Percentiles rank a stretch among this genome's conserved stretches.
phyloP scores from a whole-genome alignment of 2,329 filamentous ascomycete species.

The Arthrobotrys pseudoclavata region DNA sequence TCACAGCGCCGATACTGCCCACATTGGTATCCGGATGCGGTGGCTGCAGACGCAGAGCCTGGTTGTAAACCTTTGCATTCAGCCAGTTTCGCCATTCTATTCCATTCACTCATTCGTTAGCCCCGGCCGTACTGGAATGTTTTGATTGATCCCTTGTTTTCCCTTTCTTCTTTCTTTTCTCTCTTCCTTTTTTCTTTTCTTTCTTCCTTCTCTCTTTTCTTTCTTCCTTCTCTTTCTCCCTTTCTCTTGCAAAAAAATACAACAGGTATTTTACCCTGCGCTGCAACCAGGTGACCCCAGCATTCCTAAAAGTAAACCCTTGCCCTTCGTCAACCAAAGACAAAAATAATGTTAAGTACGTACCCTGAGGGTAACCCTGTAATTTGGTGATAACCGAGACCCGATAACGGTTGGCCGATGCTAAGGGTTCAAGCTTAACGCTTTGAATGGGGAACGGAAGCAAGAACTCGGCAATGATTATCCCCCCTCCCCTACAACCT shows the following conservation, averaged over 20 bases:
- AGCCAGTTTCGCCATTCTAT: conserved; percentile 21
- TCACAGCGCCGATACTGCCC: conserved; percentile 10
- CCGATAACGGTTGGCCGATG: conserved; percentile 37
- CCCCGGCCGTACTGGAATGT: conserved; percentile 22
- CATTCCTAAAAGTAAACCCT: conserved; percentile 18
- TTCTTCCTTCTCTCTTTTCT: not conserved
- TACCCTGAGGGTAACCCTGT: conserved; percentile 37
- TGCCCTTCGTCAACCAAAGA: conserved; percentile 14
- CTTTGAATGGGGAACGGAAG: conserved; percentile 24
- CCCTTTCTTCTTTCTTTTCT: not conserved
- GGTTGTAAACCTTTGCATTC: conserved; percentile 5
- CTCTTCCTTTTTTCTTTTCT: not conserved
- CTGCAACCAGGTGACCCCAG: conserved; percentile 30
- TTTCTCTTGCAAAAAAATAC: conserved; percentile 3
- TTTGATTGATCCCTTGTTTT: conserved; percentile 21
- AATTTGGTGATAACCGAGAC: conserved; percentile 57
- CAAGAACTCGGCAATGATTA: conserved; percentile 43
- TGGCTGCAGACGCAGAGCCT: conserved; percentile 25
- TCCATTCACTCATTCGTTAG: conserved; percentile 16
- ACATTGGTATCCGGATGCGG: conserved; percentile 44
- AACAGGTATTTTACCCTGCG: conserved; percentile 19
- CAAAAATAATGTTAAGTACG: not conserved
- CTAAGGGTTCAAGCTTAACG: conserved; percentile 4
- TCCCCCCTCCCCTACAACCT: conserved; percentile 7
- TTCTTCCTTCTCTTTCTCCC: not conserved